Base-by-base conservation (phyloP, 2,329 filamentous ascomycete species). In the Diplodia sapinea region DNA sequence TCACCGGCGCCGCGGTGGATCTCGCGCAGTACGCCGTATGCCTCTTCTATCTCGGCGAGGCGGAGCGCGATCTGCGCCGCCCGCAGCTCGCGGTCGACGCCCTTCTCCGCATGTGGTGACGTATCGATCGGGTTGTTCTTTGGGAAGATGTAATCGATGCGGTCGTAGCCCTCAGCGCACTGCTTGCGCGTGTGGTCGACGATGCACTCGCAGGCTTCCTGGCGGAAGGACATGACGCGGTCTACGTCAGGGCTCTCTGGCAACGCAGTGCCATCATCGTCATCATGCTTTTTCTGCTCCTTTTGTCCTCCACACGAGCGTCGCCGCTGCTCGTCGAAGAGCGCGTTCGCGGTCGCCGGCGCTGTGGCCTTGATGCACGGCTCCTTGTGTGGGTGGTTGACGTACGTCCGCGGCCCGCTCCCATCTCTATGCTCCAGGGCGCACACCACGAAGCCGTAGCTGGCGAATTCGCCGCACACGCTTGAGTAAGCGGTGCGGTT, bases 381-480 rank as follows among this genome's bases (percentile, higher is more conserved):
- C 29, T 76, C 78, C 23, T 79, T 72, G 57, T 79, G 79, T 0
- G 82, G 80, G 55, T 88, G 81, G 71, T 89, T 90, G 67, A 90
- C 82, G 68, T 85, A 86, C 0, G 85, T 87, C 57, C 88, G 79
- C 4, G 88, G 86, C 3, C 86, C 87, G 66, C 85, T 87, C 0
- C 88, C 88, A 73, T 90, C 88, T 33, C 88, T 78, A 74, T 91
- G 88, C 75, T 91, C 88, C 29, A 91, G 73, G 0, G 87, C 87
- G 40, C 87, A 84, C 0, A 91, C 87, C 0, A 91, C 80, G 71
- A 90, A 89, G 0, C 88, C 87, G 70, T 89, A 87, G 72, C 86
- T 88, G 0, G 88, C 88, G 70, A 91, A 85, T 52, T 91, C 87
- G 8, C 88, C 87, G 70, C 88, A 90, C 1, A 90, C 79, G 17